Base-by-base conservation (phyloP, 1,284 basidiomycete species). In the Flammula alnicola region DNA sequence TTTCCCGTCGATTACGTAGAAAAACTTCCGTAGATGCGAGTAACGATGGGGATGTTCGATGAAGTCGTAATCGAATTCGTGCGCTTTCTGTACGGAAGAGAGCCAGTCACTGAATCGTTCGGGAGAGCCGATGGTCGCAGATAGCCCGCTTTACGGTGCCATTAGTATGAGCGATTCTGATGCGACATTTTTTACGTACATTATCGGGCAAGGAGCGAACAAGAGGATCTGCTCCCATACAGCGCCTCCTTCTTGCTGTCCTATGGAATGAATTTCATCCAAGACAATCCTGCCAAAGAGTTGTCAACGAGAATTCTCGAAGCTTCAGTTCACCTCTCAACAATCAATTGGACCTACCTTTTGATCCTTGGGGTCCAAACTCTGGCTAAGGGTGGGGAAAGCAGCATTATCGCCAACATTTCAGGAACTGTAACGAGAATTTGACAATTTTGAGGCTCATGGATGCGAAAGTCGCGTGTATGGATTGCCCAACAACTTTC, bases 371-470 rank as follows among this genome's bases (percentile, higher is more conserved):
- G 79, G 2, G 77, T 78, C 86, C 86, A 88, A 0, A 70, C 63
- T 12, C 68, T 67, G 0, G 86, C 84, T 35, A 86, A 67, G 2
- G 80, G 69, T 1, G 86, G 85, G 1, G 84, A 85, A 31, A 88
- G 72, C 27, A 88, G 70, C 80, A 88, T 80, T 23, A 79, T 86
- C 0, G 78, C 77, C 19, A 88, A 65, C 60, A 88, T 77, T 49
- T 88, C 84, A 0, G 86, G 86, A 1, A 88, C 84, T 0, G 86
- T 89, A 7, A 88, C 77, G 5, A 88, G 68, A 33, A 88, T 87
- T 60, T 88, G 86, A 54, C 83, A 86, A 43, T 79, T 81, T 46
- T 80, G 77, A 5, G 84, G 76, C 51, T 88, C 76, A 49, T 86
- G 73, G 27, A 86, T 72, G 1, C 81, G 77, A 62, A 79, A 81